phyloP scores from a whole-genome alignment of 1,139 yeast species.

The Candida pseudoviswanathii region DNA sequence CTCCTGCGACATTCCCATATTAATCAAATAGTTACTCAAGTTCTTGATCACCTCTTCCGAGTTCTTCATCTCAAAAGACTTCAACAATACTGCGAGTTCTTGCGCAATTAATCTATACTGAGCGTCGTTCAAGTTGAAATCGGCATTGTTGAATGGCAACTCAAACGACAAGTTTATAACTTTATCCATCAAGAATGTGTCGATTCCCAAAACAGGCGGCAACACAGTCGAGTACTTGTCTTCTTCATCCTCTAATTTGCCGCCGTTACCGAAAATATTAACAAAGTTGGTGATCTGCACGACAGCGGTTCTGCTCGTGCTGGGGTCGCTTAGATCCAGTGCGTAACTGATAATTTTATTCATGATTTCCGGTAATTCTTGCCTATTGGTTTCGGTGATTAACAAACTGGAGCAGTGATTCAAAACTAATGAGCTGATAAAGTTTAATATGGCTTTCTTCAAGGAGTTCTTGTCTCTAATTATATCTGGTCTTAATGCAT shows the following conservation, averaged over 20 bases:
- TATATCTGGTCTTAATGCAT: slow-evolving; percentile 46
- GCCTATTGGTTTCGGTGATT: slow-evolving; percentile 65
- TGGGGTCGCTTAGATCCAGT: slow-evolving; percentile 53
- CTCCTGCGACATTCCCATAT: slow-evolving; percentile 61
- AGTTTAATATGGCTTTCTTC: slow-evolving; percentile 69
- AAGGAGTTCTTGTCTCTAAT: slow-evolving; percentile 62
- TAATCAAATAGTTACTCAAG: slow-evolving; percentile 56
- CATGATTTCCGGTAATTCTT: slow-evolving; percentile 63
- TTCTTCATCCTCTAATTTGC: slow-evolving; percentile 56
- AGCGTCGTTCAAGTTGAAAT: slow-evolving; percentile 73
- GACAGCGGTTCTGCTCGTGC: slow-evolving; percentile 69
- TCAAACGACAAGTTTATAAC: slow-evolving; percentile 74
- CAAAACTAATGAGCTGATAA: slow-evolving; percentile 67
- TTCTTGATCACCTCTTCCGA: slow-evolving; percentile 48
- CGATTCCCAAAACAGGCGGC: slow-evolving; percentile 68
- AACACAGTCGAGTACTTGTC: slow-evolving; percentile 58
- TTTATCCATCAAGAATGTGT: slow-evolving; percentile 67
- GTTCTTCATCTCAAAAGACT: slow-evolving; percentile 52
- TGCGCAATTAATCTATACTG: slow-evolving; percentile 72
- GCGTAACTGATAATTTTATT: slow-evolving; percentile 69
- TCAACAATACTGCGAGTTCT: slow-evolving; percentile 74
- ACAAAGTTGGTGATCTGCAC: slow-evolving; percentile 70
- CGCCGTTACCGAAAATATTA: slow-evolving; percentile 60
- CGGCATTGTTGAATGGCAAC: slow-evolving; percentile 70
- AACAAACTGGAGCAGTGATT: slow-evolving; percentile 82